A percentile compares a stretch with the other conserved stretches of the same genome.
Conservation (phyloP, 305 asterid genomes). For the Fraxinus latifolia region DNA sequence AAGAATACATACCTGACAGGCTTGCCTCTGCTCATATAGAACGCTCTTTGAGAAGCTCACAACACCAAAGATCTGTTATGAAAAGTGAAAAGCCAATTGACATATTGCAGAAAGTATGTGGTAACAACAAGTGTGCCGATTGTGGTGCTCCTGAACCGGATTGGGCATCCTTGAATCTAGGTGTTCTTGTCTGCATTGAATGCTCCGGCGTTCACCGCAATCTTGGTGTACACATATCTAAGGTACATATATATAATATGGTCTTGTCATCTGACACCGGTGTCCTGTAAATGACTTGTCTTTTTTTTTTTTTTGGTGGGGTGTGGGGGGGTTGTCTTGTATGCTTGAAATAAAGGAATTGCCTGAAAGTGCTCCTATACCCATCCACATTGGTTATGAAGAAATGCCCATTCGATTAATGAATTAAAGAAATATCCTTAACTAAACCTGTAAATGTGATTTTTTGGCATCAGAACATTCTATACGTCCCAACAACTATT, state of each 20-base stretch:
- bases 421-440: background rate
- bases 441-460: background rate
- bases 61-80: constrained; percentile 50
- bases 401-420: background rate
- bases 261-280: background rate
- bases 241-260: constrained; percentile 47
- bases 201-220: constrained; percentile 99
- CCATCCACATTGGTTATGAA: background rate
- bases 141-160: constrained; percentile 97
- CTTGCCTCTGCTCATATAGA: constrained; percentile 58
- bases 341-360: background rate
- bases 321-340: background rate
- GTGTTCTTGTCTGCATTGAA: constrained; percentile 97
- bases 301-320: background rate
- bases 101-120: constrained; percentile 69
- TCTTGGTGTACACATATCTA: constrained; percentile 98
- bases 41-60: constrained; percentile 65
- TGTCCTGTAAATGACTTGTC: background rate
- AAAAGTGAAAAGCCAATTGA: constrained; percentile 89
- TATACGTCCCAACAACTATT: background rate
- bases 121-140: constrained; percentile 91
- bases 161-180: constrained; percentile 97
- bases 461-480: background rate
- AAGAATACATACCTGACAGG: constrained; percentile 78
- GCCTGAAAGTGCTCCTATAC: background rate